Evolutionary conservation across 169 alveolate species (phyloP), one percentile per base, ranked within the genome.

Genomic region (Theileria annulata): DNA sequence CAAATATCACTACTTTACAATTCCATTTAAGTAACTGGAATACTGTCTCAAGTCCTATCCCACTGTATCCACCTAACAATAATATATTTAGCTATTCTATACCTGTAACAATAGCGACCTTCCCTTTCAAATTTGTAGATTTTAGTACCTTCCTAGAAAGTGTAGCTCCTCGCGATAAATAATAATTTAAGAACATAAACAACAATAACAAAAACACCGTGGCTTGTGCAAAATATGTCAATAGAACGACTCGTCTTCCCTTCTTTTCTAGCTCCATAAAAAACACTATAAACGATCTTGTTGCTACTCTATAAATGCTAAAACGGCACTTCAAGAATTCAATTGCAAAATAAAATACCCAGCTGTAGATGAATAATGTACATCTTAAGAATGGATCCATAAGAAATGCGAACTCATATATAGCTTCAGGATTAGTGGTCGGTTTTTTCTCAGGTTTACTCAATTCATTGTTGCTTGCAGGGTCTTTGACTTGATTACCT

Each of bases 1-100:
- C 84, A 23, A 21, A 31, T n/a, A 80, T 74, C 10, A 80, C 73
- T 6, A 80, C 88, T 33, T 72, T 80, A 51, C 88, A 80, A 51
- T 67, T 75, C 82, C 82, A 80, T 12, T 19, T 37, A 27, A 80
- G 67, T 23, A 80, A 60, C 25, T 80, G 82, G 12, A 58, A 21
- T 0, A 76, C 71, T 6, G 48, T 67, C 60, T 80, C 84, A 56
- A 35, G n/a, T 5, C 88, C 88, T 28, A 80, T 30, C 0, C 88
- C 88, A 33, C 79, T 54, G 3, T 66, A 64, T 0, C 88, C 88
- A 1, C 88, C 88, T 72, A 56, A 17, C 19, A 0, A 0, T n/a
- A 23, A 15, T 10, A 8, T 17, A 42, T 42, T 0, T 1, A 8
- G 3, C 64, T 27, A 4, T 28, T n/a, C 12, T 27, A 15, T 48